These are phyloP conservation scores for Nannochloropsis gaditana DNA, from an alignment of 108 stramenopile genomes.

Conservation along the genomic window DNA sequence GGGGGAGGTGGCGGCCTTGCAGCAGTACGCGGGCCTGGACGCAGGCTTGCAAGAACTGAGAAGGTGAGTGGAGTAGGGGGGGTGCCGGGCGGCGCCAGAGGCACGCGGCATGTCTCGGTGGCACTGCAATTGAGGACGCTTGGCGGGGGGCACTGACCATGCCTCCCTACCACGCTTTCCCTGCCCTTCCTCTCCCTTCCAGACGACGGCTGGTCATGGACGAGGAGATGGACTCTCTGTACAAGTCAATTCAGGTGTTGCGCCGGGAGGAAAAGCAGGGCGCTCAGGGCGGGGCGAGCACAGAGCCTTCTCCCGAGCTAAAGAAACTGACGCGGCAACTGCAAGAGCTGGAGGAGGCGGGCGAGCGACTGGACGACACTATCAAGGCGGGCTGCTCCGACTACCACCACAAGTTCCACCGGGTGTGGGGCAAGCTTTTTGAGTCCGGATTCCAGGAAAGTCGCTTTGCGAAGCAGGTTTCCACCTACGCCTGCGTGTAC, in stretches of 20 bases:
- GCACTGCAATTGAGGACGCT: too few relatives aligned
- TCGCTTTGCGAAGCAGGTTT: conserved; percentile 69
- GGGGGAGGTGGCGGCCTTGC: background rate
- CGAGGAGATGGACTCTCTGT: conserved; percentile 31
- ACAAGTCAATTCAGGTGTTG: conserved; percentile 11
- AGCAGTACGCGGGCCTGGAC: conserved; percentile 19
- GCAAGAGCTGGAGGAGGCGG: conserved; percentile 14
- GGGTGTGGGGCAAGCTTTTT: conserved; percentile 57
- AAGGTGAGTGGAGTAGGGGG: conserved; percentile 5
- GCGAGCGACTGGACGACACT: background rate
- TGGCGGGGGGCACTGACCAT: background rate
- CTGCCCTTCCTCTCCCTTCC: background rate
- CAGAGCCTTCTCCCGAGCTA: background rate
- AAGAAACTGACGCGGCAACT: background rate
- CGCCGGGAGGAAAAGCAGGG: background rate
- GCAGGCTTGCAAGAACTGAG: conserved; percentile 20
- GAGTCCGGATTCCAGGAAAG: conserved; percentile 90
- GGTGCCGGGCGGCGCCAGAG: too few relatives aligned
- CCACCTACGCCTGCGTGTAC: conserved; percentile 89
- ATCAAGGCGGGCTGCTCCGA: conserved; percentile 27
- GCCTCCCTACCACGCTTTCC: background rate
- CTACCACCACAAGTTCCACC: conserved; percentile 48
- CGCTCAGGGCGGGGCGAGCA: background rate
- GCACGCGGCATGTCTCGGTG: too few relatives aligned
- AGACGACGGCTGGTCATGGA: conserved; percentile 18